Evolutionary conservation across 2,329 filamentous ascomycete genomes (phyloP), one percentile per base, ranked within the genome.

Genomic region (Penicillium sp.): DNA sequence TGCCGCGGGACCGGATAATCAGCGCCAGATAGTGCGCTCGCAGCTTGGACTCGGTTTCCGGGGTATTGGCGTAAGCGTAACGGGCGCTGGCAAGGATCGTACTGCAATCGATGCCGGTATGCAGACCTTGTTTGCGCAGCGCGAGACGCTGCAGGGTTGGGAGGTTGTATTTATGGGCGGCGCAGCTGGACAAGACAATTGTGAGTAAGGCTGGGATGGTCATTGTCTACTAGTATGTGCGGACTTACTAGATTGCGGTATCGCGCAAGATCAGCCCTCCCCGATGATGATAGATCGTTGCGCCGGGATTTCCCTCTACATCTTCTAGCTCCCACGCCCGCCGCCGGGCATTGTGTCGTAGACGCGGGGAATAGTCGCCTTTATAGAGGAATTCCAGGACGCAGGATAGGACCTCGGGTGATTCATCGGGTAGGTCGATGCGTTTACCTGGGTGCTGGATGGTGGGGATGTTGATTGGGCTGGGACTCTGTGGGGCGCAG

Each of bases 311-410:
- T 3, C 46, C 55, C 14, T 66, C 56, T 2, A 42, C 72, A 46
- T 85, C 83, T 73, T 95, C 91, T n/a, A 96, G 79, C 69, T 89
- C 87, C 88, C 90, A 96, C 48, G 85, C 87, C 72, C 91, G 87
- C 51, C 85, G 84, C 60, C 87, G 86, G 79, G 92, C 91, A 77
- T 93, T 91, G 75, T 91, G 91, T 52, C 91, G 77, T 21, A 96
- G 81, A 16, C 89, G 88, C 3, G 92, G 92, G 65, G 88, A 92
- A 77, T 96, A 96, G 75, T 96, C 92, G 60, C 92, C 92, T 76
- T 95, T 95, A 83, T 95, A 95, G 52, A 97, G 85, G 65, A 89
- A 96, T 71, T 97, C 92, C 52, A 97, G 86, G 10, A 97, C 83
- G 5, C 89, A 92, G 7, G 91, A 95, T 74, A 97, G 92, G 67